Evolutionary conservation across 805 yeast genomes (phyloP).

Genomic region (Scheffersomyces spartinae): DNA sequence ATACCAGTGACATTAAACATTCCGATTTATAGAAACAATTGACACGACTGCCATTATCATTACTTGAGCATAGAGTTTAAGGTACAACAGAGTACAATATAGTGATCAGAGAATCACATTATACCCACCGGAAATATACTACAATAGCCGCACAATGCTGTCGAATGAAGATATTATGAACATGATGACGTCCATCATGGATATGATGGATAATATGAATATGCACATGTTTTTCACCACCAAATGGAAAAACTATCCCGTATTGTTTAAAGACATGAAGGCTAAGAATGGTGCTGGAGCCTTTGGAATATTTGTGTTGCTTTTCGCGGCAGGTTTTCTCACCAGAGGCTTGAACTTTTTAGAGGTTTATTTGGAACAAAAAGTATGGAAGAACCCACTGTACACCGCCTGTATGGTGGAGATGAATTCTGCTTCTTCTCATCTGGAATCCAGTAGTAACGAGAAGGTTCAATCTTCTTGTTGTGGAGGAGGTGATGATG

Average conservation of each 20-base stretch:
- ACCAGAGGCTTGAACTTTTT: constrained; percentile 49
- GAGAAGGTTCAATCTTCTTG: constrained; percentile 1
- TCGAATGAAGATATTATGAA: not conserved
- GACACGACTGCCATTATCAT: no score
- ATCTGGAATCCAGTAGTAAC: no score
- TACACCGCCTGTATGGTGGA: constrained; percentile 13
- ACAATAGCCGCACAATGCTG: no score
- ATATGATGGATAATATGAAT: constrained; percentile 12
- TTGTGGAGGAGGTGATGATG: constrained; percentile 19
- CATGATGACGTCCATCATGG: not conserved
- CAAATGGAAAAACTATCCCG: constrained; percentile 43
- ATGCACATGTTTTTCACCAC: constrained; percentile 55
- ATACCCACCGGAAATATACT: no score
- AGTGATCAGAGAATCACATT: no score
- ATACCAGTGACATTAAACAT: no score
- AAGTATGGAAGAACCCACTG: constrained; percentile 41
- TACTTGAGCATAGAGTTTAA: no score
- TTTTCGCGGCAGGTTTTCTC: constrained; percentile 47
- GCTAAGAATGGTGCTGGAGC: constrained; percentile 52
- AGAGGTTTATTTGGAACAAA: constrained; percentile 55
- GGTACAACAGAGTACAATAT: no score
- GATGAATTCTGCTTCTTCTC: no score
- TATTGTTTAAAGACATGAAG: constrained; percentile 40
- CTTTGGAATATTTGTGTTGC: constrained; percentile 58
- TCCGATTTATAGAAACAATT: no score